Conservation (phyloP, 1,284 basidiomycete genomes). For the Puccinia hordei region DNA sequence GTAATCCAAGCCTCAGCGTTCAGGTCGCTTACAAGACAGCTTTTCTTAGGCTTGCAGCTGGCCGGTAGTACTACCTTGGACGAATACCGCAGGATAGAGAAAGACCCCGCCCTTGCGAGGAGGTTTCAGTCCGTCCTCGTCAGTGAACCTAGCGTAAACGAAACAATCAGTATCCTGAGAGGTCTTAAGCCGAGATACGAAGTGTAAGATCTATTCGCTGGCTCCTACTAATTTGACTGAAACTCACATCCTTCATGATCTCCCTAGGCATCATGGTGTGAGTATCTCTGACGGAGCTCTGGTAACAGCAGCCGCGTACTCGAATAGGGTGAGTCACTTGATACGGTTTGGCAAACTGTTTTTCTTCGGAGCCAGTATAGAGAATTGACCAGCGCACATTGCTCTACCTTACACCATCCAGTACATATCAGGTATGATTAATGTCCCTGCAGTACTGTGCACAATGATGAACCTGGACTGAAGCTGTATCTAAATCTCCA, state of each 20-base stretch:
- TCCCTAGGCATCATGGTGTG: slow-evolving; percentile 73
- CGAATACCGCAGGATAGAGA: slow-evolving; percentile 88
- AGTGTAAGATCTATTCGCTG: slow-evolving; percentile 58
- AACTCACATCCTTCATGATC: not conserved
- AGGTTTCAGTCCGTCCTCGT: slow-evolving; percentile 86
- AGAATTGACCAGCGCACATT: not conserved
- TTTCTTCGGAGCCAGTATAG: not conserved
- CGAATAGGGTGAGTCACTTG: slow-evolving; percentile 44
- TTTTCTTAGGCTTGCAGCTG: slow-evolving; percentile 75
- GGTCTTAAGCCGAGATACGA: slow-evolving; percentile 83
- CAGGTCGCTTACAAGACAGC: slow-evolving; percentile 61
- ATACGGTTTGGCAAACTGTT: not conserved
- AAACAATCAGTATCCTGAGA: slow-evolving; percentile 71
- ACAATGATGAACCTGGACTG: not conserved
- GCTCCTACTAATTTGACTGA: not conserved
- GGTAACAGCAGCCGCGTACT: slow-evolving; percentile 67
- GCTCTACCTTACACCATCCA: slow-evolving; percentile 48
- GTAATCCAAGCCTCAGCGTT: not conserved
- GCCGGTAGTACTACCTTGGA: slow-evolving; percentile 83
- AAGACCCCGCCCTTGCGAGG: slow-evolving; percentile 85
- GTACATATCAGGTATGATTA: slow-evolving; percentile 46
- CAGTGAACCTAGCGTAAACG: slow-evolving; percentile 76
- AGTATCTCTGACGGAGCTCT: slow-evolving; percentile 83
- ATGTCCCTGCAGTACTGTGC: not conserved
- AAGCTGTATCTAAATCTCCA: not conserved